Evolutionary conservation across 2,329 filamentous ascomycete genomes (phyloP), one percentile per base, ranked within the genome.

Genomic region (Dactylellina parvicollis): DNA sequence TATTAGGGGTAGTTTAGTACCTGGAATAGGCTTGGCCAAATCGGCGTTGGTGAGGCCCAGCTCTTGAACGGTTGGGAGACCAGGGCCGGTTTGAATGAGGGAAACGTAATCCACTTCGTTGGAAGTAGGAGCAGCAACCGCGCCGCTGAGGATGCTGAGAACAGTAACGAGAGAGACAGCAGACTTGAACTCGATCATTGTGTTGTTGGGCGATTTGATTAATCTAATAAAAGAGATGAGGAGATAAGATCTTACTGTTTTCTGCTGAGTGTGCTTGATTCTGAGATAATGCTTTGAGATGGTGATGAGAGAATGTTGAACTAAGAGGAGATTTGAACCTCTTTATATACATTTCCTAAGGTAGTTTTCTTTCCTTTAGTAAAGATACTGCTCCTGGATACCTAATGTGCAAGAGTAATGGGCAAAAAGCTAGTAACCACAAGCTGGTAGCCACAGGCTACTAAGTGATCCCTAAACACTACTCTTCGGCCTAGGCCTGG

Each of bases 141-240:
- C 62, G 30, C 26, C 52, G 16, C 52, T 32, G 62, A 67, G 59
- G 34, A 67, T 22, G 54, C 62, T 67, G 62, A 67, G 62, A 36
- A 49, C 42, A 52, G 62, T 38, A n/a, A 50, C 56, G 54, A 67
- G 32, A 4, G 62, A 30, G 32, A 67, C 30, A 22, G 55, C 28
- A 32, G 55, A 50, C 62, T 67, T 59, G 62, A 67, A 52, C 59
- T 44, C 62, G 22, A 67, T 40, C 62, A 67, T 67, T 67, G 57
- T 67, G 62, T 59, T 67, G n/a, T n/a, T 22, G 8, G 30, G 32
- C 57, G 18, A 32, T 59, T 44, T 42, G 42, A 22, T 47, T 57
- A 18, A 44, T 24, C 18, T 66, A 50, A 44, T 59, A 12, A 52
- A 50, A 55, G 16, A 44, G 28, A 24, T 66, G 42, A 36, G 30